Percentiles rank a stretch among this genome's conserved stretches.
Conservation (phyloP, 2,329 filamentous ascomycete genomes). For the Fusarium chuoi region DNA sequence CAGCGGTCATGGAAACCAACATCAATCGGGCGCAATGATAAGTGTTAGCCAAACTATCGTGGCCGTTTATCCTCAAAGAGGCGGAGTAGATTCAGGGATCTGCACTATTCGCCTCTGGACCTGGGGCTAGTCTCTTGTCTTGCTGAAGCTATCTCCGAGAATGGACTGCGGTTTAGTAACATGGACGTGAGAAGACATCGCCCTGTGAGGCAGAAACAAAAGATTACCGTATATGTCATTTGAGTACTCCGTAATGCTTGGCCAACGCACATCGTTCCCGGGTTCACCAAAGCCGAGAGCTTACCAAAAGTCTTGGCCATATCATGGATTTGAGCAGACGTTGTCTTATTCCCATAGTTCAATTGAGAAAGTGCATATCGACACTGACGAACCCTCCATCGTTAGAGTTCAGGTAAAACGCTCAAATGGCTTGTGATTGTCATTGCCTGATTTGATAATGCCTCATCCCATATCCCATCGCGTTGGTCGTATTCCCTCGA, state of each 20-base stretch:
- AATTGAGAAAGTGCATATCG: neutral
- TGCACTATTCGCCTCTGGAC: constrained; percentile 6
- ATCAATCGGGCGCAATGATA: constrained; percentile 17
- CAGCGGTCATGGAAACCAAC: constrained; percentile 19
- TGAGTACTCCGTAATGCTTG: constrained; percentile 1
- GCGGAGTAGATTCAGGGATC: constrained; percentile 16
- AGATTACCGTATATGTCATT: neutral
- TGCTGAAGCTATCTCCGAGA: neutral
- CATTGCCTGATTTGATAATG: neutral
- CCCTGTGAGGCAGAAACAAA: constrained; percentile 7
- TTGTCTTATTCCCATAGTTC: constrained; percentile 4
- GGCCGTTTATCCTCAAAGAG: constrained; percentile 9
- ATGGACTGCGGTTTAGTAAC: neutral
- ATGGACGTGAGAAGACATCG: neutral
- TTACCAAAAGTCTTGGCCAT: constrained; percentile 28
- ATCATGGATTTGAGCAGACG: constrained; percentile 17
- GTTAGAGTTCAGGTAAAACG: neutral
- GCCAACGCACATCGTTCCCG: constrained; percentile 21
- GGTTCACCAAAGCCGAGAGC: constrained; percentile 20
- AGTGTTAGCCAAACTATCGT: constrained; percentile 14
- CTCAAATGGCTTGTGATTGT: neutral
- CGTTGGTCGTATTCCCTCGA: constrained; percentile 23
- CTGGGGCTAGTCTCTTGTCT: neutral
- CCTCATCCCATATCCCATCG: neutral
- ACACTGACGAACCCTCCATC: neutral